These are phyloP conservation scores for Blastobotrys apis DNA, from an alignment of 1,139 yeast species.

Conservation along the genomic window DNA sequence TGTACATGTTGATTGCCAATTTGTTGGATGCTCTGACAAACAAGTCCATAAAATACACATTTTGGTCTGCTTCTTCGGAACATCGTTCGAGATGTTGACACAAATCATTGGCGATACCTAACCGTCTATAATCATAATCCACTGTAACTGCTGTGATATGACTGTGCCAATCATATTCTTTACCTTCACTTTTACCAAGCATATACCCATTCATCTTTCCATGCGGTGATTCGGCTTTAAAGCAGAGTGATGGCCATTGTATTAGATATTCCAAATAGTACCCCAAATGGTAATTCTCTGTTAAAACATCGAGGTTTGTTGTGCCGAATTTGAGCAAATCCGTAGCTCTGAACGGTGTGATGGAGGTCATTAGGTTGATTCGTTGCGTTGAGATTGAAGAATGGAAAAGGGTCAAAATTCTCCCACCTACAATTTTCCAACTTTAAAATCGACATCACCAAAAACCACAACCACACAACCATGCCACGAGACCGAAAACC, in stretches of 20 bases:
- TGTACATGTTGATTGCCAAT: conserved; percentile 77
- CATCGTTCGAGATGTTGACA: conserved; percentile 69
- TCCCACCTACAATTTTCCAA: not conserved
- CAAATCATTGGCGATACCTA: conserved; percentile 71
- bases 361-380: conserved; percentile 57
- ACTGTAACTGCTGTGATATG: conserved; percentile 97
- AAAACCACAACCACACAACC: not conserved
- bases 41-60: conserved; percentile 79
- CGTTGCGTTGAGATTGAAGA: not conserved
- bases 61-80: conserved; percentile 51
- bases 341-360: conserved; percentile 79
- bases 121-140: conserved; percentile 72
- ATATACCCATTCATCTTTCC: conserved; percentile 40
- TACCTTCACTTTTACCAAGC: conserved; percentile 97
- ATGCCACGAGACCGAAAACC: conserved; percentile 16
- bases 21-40: conserved; percentile 83
- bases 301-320: conserved; percentile 79
- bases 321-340: conserved; percentile 71
- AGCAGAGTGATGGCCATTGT: conserved; percentile 85
- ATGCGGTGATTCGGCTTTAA: conserved; percentile 54
- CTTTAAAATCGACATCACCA: not conserved
- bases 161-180: conserved; percentile 82
- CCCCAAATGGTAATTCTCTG: conserved; percentile 82
- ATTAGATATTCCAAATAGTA: conserved; percentile 81
- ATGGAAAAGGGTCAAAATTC: not conserved